phyloP scores from a whole-genome alignment of 1,139 yeast genomes.

The Yamadazyma diospyri region DNA sequence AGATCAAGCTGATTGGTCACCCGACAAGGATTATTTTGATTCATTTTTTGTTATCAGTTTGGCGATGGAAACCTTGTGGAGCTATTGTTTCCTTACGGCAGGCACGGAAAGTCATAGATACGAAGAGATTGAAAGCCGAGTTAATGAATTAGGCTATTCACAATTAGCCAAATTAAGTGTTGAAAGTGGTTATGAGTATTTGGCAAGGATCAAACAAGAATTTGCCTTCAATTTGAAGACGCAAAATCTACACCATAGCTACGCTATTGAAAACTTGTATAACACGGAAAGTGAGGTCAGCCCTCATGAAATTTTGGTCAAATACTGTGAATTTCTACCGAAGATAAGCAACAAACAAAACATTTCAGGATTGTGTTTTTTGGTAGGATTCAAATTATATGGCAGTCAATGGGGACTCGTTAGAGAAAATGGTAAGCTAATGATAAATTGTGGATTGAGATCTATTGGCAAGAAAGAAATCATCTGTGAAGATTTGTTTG shows the following conservation, averaged over 20 bases:
- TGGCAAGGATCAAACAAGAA: constrained; percentile 33
- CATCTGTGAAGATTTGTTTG: constrained; percentile 53
- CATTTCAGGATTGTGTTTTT: constrained; percentile 52
- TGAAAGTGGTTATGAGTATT: constrained; percentile 34
- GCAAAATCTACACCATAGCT: constrained; percentile 17
- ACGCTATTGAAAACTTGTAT: constrained; percentile 14
- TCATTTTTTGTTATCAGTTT: constrained; percentile 44
- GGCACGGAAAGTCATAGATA: constrained; percentile 38
- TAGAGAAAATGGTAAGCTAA: constrained; percentile 54
- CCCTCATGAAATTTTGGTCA: constrained; percentile 33
- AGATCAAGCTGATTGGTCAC: constrained; percentile 8
- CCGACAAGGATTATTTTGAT: constrained; percentile 37
- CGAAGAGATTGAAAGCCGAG: constrained; percentile 18
- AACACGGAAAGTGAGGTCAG: constrained; percentile 9
- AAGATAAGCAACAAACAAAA: constrained; percentile 41
- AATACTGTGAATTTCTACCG: constrained; percentile 42
- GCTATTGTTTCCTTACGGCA: constrained; percentile 38
- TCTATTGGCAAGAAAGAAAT: constrained; percentile 50
- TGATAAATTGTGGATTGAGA: constrained; percentile 55
- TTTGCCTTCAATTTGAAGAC: constrained; percentile 21
- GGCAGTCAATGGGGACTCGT: constrained; percentile 60
- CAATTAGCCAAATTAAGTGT: constrained; percentile 23
- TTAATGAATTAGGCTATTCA: constrained; percentile 16
- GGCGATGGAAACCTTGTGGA: constrained; percentile 48
- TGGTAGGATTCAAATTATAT: constrained; percentile 43